These are phyloP conservation scores for Boletus tomentosulus DNA, from an alignment of 768 basidiomycete genomes.

Conservation along the genomic window DNA sequence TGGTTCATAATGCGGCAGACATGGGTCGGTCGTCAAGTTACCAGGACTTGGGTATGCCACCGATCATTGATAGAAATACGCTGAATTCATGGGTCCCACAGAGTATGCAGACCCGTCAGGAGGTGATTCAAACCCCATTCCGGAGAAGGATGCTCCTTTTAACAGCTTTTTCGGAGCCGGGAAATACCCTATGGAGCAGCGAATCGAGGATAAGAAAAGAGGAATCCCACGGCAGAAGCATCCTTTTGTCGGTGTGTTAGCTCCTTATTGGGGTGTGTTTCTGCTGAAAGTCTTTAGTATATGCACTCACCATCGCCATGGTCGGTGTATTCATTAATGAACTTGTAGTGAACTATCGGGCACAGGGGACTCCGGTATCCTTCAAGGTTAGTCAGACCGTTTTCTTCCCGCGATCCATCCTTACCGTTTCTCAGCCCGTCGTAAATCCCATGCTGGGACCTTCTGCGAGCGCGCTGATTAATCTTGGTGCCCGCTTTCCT, in stretches of 20 bases:
- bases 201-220: constrained; percentile 83
- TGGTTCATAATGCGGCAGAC: constrained; percentile 46
- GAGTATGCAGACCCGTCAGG: constrained; percentile 61
- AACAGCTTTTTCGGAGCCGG: constrained; percentile 42
- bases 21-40: constrained; percentile 38
- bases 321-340: constrained; percentile 78
- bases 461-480: constrained; percentile 75
- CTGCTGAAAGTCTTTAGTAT: constrained; percentile 42
- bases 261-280: neutral
- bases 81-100: constrained; percentile 24
- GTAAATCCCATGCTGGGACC: constrained; percentile 93
- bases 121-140: constrained; percentile 19
- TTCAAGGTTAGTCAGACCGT: constrained; percentile 56
- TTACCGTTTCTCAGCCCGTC: constrained; percentile 48
- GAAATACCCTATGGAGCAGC: constrained; percentile 66
- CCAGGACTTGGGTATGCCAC: constrained; percentile 50
- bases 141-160: constrained; percentile 42
- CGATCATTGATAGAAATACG: neutral
- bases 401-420: neutral
- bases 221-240: constrained; percentile 80
- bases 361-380: constrained; percentile 81
- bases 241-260: constrained; percentile 66
- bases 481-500: constrained; percentile 87
- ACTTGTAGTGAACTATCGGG: constrained; percentile 66
- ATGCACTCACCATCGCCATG: constrained; percentile 63